Conservation (phyloP, 139 green algal species). For the Chlorella sp. region DNA sequence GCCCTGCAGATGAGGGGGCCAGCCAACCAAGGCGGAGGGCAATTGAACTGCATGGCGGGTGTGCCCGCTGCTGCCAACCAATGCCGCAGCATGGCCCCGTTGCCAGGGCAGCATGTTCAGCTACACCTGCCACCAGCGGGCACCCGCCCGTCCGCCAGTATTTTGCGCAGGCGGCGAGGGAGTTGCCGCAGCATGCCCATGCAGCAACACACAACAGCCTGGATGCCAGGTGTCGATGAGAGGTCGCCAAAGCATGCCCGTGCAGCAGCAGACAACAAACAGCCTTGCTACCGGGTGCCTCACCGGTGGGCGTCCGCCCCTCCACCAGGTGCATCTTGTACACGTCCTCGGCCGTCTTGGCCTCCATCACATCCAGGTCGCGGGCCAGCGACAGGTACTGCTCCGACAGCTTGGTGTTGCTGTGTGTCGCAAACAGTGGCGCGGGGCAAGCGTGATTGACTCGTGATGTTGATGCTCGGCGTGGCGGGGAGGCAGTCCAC, state of each 20-base stretch:
- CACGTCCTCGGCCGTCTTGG: conserved; percentile 93
- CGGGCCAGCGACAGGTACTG: conserved; percentile 92
- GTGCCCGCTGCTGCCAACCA: no score
- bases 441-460: background rate
- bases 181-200: no score
- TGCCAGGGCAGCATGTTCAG: no score
- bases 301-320: conserved; percentile 59
- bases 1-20: conserved; percentile 6
- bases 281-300: background rate
- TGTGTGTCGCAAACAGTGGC: background rate
- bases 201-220: no score
- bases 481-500: background rate
- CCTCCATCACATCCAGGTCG: conserved; percentile 98
- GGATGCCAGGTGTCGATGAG: no score
- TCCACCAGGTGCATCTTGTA: conserved; percentile 98
- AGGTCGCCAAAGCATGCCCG: no score
- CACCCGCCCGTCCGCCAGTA: background rate
- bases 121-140: no score
- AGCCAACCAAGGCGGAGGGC: no score
- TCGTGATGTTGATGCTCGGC: background rate
- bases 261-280: background rate
- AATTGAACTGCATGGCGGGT: no score
- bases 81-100: no score
- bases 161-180: background rate
- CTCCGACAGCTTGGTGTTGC: conserved; percentile 86